Conservation (phyloP, 257 asterid species). For the Apocynum venetum region DNA sequence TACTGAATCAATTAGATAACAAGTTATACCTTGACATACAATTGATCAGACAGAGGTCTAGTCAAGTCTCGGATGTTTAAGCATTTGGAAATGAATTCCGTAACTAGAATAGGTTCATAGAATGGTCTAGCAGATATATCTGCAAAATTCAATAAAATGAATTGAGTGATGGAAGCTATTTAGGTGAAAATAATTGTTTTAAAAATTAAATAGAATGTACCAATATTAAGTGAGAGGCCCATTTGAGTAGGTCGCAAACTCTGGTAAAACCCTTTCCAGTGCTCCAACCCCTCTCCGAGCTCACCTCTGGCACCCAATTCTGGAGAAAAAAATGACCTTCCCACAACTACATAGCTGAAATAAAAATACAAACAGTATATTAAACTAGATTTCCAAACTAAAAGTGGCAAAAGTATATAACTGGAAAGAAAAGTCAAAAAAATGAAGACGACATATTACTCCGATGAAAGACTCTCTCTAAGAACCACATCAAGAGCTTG, state of each 20-base stretch:
- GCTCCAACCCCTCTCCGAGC: slow-evolving; percentile 60
- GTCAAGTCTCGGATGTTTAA: slow-evolving; percentile 31
- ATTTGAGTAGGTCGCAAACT: slow-evolving; percentile 87
- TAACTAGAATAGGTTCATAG: slow-evolving; percentile 49
- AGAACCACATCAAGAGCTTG: slow-evolving; percentile 83
- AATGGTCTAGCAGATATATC: slow-evolving; percentile 81
- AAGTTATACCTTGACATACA: slow-evolving; percentile 53
- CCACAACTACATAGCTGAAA: slow-evolving; percentile 60
- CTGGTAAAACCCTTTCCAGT: slow-evolving; percentile 81
- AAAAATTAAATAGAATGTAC: slow-evolving; percentile 26
- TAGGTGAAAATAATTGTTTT: background rate
- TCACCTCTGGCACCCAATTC: slow-evolving; percentile 29
- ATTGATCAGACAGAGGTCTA: slow-evolving; percentile 50
- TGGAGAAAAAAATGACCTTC: slow-evolving; percentile 63
- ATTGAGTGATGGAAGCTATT: background rate
- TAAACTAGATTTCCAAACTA: background rate
- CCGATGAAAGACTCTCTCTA: slow-evolving; percentile 45
- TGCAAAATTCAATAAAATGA: slow-evolving; percentile 23
- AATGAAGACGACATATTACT: slow-evolving; percentile 16
- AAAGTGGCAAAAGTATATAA: background rate
- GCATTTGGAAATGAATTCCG: slow-evolving; percentile 30
- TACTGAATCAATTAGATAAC: background rate
- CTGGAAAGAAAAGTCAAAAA: background rate
- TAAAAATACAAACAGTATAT: background rate
- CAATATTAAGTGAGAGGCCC: slow-evolving; percentile 79